Base-by-base conservation (phyloP, 2,329 filamentous ascomycete species). In the Clarireedia homoeocarpa region DNA sequence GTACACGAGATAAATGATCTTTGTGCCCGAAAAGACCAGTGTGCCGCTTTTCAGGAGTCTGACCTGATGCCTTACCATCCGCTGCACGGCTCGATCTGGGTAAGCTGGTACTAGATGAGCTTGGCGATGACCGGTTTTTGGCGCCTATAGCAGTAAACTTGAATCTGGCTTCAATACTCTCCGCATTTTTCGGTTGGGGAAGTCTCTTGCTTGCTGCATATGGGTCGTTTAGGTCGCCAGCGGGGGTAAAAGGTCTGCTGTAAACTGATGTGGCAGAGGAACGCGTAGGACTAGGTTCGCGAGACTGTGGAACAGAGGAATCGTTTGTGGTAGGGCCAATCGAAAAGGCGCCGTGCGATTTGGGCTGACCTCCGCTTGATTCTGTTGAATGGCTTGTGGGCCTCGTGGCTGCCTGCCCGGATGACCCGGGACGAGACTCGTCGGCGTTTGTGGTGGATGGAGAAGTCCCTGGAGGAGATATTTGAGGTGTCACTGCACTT, bases 161-260 rank as follows among this genome's bases (percentile, higher is more conserved):
- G 63, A 95, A 96, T 62, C 91, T 81, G 6, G 86, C 80, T 65
- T 96, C 91, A 46, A 95, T 79, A 34, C 83, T 77, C 48, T 81
- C 80, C 4, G 84, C 73, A 61, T 85, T 83, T 61, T 80, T 82
- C 26, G 78, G 75, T 62, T 86, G 89, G 1, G 86, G 84, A 2
- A 84, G 82, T 51, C 91, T 84, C 65, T 86, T 91, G 63, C 82
- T 85, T 59, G 89, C 88, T n/a, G 89, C 85, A 67, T 95, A 95
- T 1, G 91, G 90, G 64, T 96, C 90, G 67, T 95, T 88, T 51
- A 76, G 78, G 58, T 95, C 90, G 26, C 88, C 89, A 17, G 83
- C 79, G 4, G 90, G 90, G 2, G 89, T 91, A 61, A 89, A 86
- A 0, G 89, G 86, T 58, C 88, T 83, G 26, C 85, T 84, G 63